Evolutionary conservation across 2,329 filamentous ascomycete genomes (phyloP).

Genomic region (Colletotrichum tropicicola): DNA sequence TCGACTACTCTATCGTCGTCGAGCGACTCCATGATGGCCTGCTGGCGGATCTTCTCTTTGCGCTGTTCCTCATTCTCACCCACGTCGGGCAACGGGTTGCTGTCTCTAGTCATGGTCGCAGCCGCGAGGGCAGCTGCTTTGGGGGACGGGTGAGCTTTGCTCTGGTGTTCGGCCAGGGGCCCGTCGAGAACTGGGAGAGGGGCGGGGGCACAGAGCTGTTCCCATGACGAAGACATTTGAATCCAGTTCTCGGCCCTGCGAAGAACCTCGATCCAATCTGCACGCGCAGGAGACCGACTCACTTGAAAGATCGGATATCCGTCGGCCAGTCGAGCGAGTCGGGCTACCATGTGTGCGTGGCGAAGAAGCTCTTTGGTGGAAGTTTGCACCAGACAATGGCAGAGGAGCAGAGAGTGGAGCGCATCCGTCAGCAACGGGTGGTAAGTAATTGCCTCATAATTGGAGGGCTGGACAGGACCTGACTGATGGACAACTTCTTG

Average conservation of each 20-base stretch:
- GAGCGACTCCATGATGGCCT: constrained; percentile 73
- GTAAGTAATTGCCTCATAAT: constrained; percentile 74
- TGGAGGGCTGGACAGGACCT: constrained; percentile 46
- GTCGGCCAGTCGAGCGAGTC: constrained; percentile 77
- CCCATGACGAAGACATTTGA: constrained; percentile 72
- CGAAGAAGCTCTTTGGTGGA: constrained; percentile 80
- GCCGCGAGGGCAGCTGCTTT: constrained; percentile 42
- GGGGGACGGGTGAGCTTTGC: constrained; percentile 35
- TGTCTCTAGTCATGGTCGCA: constrained; percentile 41
- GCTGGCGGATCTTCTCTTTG: constrained; percentile 67
- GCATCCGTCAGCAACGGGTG: constrained; percentile 84
- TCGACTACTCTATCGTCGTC: constrained; percentile 75
- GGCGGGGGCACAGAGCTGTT: constrained; percentile 71
- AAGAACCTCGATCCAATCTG: constrained; percentile 83
- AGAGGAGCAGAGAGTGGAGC: constrained; percentile 80
- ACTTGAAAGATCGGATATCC: constrained; percentile 84
- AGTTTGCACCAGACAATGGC: constrained; percentile 82
- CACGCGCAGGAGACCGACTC: constrained; percentile 74
- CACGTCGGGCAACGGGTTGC: constrained; percentile 40
- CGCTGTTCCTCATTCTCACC: constrained; percentile 60
- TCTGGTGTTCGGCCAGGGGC: constrained; percentile 30
- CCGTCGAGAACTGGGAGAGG: constrained; percentile 53
- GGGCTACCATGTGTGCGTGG: constrained; percentile 83
- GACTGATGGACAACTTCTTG: constrained; percentile 43
- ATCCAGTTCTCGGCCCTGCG: constrained; percentile 76